phyloP scores from a whole-genome alignment of 352 stramenopile genomes.

The Phytophthora pinifolia region DNA sequence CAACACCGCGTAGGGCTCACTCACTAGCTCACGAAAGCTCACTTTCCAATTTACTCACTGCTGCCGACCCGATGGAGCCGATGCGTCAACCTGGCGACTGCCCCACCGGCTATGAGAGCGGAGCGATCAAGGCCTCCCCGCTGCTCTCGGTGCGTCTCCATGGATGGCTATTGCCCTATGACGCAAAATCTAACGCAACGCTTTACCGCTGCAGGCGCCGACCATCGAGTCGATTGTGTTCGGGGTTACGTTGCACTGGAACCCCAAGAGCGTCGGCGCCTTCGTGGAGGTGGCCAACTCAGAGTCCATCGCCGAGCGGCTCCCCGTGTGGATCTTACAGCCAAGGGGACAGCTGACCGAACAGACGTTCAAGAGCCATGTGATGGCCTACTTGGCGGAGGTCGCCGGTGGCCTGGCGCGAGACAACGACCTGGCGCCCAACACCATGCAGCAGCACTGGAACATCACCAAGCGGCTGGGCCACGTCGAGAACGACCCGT shows the following conservation, averaged over 20 bases:
- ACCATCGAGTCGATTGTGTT: conserved; percentile 19
- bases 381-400: conserved; percentile 20
- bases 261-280: conserved; percentile 15
- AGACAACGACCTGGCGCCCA: conserved; percentile 28
- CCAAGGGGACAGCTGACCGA: conserved; percentile 22
- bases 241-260: conserved; percentile 23
- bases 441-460: conserved; percentile 25
- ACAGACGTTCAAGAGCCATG: conserved; percentile 24
- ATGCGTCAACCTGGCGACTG: conserved; percentile 21
- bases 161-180: not conserved
- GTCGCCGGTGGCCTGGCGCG: conserved; percentile 24
- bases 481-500: conserved; percentile 36
- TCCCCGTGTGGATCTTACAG: conserved; percentile 24
- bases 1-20: too few relatives aligned
- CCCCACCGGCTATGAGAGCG: conserved; percentile 15
- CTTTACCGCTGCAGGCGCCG: conserved; percentile 5
- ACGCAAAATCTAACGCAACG: conserved; percentile 4
- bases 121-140: conserved; percentile 8
- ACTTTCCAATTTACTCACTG: conserved; percentile 15
- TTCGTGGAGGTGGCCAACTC: conserved; percentile 28
- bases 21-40: not conserved
- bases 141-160: conserved; percentile 16
- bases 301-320: not conserved
- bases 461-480: conserved; percentile 29
- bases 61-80: conserved; percentile 12